Percentiles rank a stretch among this genome's conserved stretches.
phyloP scores from a whole-genome alignment of 257 asterid species.

The Solanum sejunctum region DNA sequence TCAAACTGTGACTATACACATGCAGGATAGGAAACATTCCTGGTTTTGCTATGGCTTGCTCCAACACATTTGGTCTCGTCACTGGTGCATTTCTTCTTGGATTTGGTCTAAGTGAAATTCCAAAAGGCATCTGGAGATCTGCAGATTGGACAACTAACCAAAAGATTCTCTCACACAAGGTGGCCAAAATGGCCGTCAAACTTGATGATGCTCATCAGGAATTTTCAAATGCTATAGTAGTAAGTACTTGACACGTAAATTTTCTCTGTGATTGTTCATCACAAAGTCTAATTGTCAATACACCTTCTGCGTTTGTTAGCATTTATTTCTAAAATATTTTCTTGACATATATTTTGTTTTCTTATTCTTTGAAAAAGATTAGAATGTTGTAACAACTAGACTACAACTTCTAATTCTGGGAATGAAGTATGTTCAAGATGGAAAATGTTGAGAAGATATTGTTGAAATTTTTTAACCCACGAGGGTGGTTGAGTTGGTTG shows the following conservation, averaged over 20 bases:
- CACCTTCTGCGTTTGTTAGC: neutral
- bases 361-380: neutral
- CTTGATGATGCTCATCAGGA: conserved; percentile 70
- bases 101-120: conserved; percentile 75
- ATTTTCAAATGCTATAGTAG: conserved; percentile 66
- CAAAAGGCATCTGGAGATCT: conserved; percentile 57
- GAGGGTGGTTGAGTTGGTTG: neutral
- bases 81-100: conserved; percentile 88
- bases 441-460: neutral
- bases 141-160: conserved; percentile 67
- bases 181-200: conserved; percentile 69
- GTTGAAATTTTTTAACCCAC: neutral
- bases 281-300: neutral
- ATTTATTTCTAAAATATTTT: neutral
- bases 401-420: neutral
- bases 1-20: neutral
- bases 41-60: conserved; percentile 86
- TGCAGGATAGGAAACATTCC: conserved; percentile 63
- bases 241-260: conserved; percentile 15
- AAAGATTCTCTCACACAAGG: conserved; percentile 60
- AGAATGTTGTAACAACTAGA: neutral
- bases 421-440: neutral
- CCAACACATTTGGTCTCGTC: conserved; percentile 77
- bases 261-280: neutral
- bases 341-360: neutral